Percentiles rank a stretch among this genome's conserved stretches.
Conservation (phyloP, 805 yeast genomes). For the Candida sithepensis region DNA sequence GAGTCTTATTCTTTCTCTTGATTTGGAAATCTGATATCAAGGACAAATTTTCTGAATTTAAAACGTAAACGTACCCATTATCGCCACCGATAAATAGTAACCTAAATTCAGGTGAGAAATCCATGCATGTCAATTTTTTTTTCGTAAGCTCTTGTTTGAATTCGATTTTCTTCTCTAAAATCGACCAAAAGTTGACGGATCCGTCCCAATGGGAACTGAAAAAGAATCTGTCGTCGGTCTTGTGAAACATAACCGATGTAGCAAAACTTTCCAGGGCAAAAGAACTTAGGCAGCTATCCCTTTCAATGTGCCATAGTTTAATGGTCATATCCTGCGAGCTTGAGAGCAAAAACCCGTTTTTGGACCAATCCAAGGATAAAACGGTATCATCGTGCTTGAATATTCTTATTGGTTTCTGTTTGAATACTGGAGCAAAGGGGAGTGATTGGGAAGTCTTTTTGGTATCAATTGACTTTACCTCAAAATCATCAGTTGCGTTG, state of each 20-base stretch:
- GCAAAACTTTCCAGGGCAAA: conserved; percentile 80
- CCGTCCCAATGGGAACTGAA: conserved; percentile 79
- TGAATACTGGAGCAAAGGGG: conserved; percentile 73
- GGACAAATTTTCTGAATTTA: conserved; percentile 63
- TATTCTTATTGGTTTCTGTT: conserved; percentile 55
- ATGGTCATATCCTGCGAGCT: conserved; percentile 86
- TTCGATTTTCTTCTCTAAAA: conserved; percentile 65
- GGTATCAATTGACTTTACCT: conserved; percentile 4
- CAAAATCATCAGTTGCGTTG: neutral
- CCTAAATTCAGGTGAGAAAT: conserved; percentile 64
- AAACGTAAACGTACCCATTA: conserved; percentile 59
- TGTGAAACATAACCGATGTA: conserved; percentile 76
- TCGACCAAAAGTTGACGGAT: conserved; percentile 76
- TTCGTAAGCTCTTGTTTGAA: conserved; percentile 53
- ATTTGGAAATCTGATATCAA: conserved; percentile 42
- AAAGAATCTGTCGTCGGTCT: conserved; percentile 82
- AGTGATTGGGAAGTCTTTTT: conserved; percentile 21
- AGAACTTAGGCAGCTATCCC: conserved; percentile 56
- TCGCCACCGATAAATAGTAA: conserved; percentile 72
- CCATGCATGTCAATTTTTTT: conserved; percentile 70
- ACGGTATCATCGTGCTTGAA: conserved; percentile 66
- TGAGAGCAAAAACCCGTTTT: conserved; percentile 73
- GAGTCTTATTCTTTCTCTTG: conserved; percentile 40
- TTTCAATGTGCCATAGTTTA: conserved; percentile 78
- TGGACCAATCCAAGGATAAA: conserved; percentile 82